Conservation (phyloP, 2,329 filamentous ascomycete genomes). For the Septoria petroselini region DNA sequence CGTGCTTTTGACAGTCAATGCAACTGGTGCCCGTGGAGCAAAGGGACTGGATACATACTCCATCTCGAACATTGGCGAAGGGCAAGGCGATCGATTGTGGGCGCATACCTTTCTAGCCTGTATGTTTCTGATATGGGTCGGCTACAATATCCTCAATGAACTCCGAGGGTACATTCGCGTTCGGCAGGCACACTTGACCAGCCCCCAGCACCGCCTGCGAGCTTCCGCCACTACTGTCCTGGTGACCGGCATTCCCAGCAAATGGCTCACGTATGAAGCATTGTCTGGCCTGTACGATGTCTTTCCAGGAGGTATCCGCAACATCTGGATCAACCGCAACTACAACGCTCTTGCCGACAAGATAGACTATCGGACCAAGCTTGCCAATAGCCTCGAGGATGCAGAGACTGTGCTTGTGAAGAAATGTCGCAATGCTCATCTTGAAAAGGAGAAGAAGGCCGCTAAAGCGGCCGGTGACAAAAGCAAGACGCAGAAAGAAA, state of each 20-base stretch:
- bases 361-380: slow-evolving; percentile 67
- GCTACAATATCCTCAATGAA: slow-evolving; percentile 82
- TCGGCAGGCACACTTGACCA: slow-evolving; percentile 90
- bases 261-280: slow-evolving; percentile 83
- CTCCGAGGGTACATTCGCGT: slow-evolving; percentile 85
- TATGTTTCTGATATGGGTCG: slow-evolving; percentile 76
- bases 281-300: slow-evolving; percentile 86
- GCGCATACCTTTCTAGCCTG: slow-evolving; percentile 81
- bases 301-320: slow-evolving; percentile 89
- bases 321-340: slow-evolving; percentile 95
- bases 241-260: slow-evolving; percentile 82
- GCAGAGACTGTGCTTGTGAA: slow-evolving; percentile 85
- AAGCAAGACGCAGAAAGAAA: slow-evolving; percentile 58
- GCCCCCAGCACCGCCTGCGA: slow-evolving; percentile 85
- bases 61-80: slow-evolving; percentile 76
- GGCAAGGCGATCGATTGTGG: slow-evolving; percentile 67
- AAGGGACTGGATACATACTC: slow-evolving; percentile 76
- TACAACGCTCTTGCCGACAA: slow-evolving; percentile 80
- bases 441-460: slow-evolving; percentile 56
- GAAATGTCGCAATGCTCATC: slow-evolving; percentile 71
- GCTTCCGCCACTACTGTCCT: slow-evolving; percentile 95
- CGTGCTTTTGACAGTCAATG: slow-evolving; percentile 82
- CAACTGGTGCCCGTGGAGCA: slow-evolving; percentile 57
- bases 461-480: slow-evolving; percentile 47
- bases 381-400: slow-evolving; percentile 70